Evolutionary conservation across 2,329 filamentous ascomycete species (phyloP).

Genomic region (Dothidotthia symphoricarpi): DNA sequence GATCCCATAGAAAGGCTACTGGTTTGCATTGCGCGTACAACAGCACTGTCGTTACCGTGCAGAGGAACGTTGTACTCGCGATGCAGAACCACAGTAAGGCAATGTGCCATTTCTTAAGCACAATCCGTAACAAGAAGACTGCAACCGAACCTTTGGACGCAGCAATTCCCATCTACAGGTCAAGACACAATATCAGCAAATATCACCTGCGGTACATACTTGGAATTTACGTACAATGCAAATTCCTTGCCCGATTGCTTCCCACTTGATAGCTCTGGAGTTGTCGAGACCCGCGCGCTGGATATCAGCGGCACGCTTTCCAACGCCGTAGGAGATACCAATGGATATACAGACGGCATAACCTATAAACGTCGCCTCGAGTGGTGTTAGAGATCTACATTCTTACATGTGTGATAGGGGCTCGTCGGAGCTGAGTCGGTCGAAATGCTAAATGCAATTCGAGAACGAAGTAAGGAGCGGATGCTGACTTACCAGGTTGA

Average conservation of each 20-base stretch:
- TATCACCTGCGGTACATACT: too few species aligned
- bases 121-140: slow-evolving; percentile 33
- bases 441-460: too few species aligned
- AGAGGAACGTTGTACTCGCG: slow-evolving; percentile 24
- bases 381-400: too few species aligned
- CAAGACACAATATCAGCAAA: neutral
- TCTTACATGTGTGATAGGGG: too few species aligned
- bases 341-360: slow-evolving; percentile 27
- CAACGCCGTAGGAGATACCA: slow-evolving; percentile 29
- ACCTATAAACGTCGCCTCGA: slow-evolving; percentile 24
- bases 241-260: slow-evolving; percentile 32
- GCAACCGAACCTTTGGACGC: slow-evolving; percentile 32
- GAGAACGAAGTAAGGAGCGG: neutral
- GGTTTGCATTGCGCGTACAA: slow-evolving; percentile 32
- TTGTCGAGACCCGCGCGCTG: slow-evolving; percentile 19
- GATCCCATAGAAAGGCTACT: slow-evolving; percentile 28
- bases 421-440: too few species aligned
- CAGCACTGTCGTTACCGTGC: slow-evolving; percentile 26
- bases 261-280: slow-evolving; percentile 34
- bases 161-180: slow-evolving; percentile 27
- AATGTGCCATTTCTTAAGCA: slow-evolving; percentile 30
- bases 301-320: slow-evolving; percentile 25
- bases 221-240: slow-evolving; percentile 15
- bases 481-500: slow-evolving; percentile 23
- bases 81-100: slow-evolving; percentile 34